Evolutionary conservation across 1,284 basidiomycete genomes (phyloP).

Genomic region (Apiotrichum sp.): DNA sequence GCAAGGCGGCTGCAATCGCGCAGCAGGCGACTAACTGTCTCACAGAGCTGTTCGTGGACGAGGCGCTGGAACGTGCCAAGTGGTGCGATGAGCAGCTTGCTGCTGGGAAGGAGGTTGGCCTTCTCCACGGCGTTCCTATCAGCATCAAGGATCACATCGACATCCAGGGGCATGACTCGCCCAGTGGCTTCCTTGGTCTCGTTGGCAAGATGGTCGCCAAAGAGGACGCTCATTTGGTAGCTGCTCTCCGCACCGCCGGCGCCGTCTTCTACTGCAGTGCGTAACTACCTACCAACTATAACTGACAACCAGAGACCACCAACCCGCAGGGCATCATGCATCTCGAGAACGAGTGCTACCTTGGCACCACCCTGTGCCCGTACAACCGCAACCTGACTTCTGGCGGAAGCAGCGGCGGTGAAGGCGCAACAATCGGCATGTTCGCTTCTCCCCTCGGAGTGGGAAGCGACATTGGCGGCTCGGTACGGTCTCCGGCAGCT

Average conservation of each 20-base stretch:
- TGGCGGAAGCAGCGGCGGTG: constrained; percentile 47
- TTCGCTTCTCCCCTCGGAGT: constrained; percentile 30
- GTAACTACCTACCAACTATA: neutral
- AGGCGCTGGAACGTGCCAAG: constrained; percentile 55
- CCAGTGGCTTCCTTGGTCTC: constrained; percentile 18
- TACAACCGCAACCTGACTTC: constrained; percentile 40
- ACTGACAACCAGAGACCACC: constrained; percentile 12
- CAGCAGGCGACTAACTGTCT: constrained; percentile 56
- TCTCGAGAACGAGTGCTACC: constrained; percentile 25
- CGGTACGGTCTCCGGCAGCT: constrained; percentile 32
- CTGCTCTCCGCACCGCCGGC: constrained; percentile 23
- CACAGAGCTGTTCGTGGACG: constrained; percentile 61
- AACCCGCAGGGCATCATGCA: constrained; percentile 30
- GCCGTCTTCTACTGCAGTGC: constrained; percentile 20
- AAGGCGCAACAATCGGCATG: constrained; percentile 46
- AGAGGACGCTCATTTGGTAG: constrained; percentile 15
- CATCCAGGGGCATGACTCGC: constrained; percentile 40
- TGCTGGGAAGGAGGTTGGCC: constrained; percentile 52
- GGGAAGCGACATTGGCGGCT: constrained; percentile 48
- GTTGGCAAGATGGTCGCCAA: constrained; percentile 14
- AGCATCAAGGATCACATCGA: constrained; percentile 53
- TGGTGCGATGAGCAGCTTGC: constrained; percentile 56
- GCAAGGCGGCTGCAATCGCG: constrained; percentile 23
- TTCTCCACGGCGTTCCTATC: constrained; percentile 59
- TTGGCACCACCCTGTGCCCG: constrained; percentile 44